Base-by-base conservation (phyloP, 106 monocot genomes). In the Dioscorea alata region DNA sequence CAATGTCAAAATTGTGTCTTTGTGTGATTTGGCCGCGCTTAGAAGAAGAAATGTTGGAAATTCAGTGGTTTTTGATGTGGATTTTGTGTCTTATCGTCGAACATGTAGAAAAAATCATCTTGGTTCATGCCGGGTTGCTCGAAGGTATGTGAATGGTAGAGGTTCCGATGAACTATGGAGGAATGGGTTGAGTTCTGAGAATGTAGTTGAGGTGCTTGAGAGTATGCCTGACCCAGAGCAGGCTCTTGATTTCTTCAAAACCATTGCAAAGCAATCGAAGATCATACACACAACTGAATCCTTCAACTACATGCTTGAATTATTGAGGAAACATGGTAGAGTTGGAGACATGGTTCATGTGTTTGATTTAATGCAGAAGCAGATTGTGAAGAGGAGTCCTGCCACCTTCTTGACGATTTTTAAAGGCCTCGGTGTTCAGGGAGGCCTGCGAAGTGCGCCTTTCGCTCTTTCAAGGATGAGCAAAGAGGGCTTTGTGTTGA, bases 361-460 rank as follows among this genome's bases (percentile, higher is more conserved):
- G 79, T 99, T 99, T 61, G 93, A 99, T 80, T 59, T 90, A 72
- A 99, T 99, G 92, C 97, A 99, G 76, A 90, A 77, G 79, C 87
- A 83, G 57, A 85, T 99, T 18, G 89, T 99, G 8, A 93, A 85
- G 74, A 73, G 85, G 67, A 83, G 71, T 52, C 31, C 74, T 0
- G 73, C 50, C 5, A 99, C 97, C 4, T 99, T 87, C 70, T 73
- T 93, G 69, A 79, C 63, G 2, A 83, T 99, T 33, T 99, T 99
- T 67, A 83, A 77, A 64, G 70, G 74, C 18, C 72, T 99, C 22
- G 51, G 68, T 51, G 69, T 97, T 13, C 66, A 66, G 14, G 87
- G 87, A 2, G 90, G 83, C 0, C 70, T 93, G 12, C 74, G 78
- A 64, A 73, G 81, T 59, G 92, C 92, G 7, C 85, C 92, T 0